phyloP scores from a whole-genome alignment of 306 rosid species.

The Vigna angularis region DNA sequence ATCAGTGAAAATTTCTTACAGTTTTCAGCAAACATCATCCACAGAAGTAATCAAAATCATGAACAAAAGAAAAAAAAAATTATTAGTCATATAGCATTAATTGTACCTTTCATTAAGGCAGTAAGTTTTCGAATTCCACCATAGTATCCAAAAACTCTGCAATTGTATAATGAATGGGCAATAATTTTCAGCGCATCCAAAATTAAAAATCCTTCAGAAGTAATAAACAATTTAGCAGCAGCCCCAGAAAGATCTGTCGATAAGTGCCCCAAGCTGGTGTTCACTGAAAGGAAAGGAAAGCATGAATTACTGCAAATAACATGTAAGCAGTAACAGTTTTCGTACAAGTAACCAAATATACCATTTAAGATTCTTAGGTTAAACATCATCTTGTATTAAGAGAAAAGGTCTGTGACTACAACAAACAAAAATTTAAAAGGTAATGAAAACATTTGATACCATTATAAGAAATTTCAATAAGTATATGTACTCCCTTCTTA shows the following conservation, averaged over 20 bases:
- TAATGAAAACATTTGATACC: conserved; percentile 24
- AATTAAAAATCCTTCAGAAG: conserved; percentile 78
- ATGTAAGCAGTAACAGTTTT: conserved; percentile 27
- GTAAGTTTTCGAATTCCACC: conserved; percentile 92
- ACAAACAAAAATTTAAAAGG: conserved; percentile 29
- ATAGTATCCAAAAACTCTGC: conserved; percentile 89
- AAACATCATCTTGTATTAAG: conserved; percentile 23
- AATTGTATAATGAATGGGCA: conserved; percentile 82
- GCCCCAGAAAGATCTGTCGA: conserved; percentile 67
- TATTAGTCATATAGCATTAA: conserved; percentile 3
- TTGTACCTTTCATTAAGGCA: conserved; percentile 92
- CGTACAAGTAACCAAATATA: conserved; percentile 17
- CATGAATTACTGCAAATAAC: conserved; percentile 44
- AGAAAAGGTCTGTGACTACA: conserved; percentile 33
- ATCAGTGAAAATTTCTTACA: conserved; percentile 3
- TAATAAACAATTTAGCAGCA: conserved; percentile 63
- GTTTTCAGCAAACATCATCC: conserved; percentile 27
- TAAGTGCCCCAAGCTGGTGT: conserved; percentile 56
- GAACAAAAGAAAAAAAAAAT: neutral
- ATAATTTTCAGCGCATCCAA: conserved; percentile 81
- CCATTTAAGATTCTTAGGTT: conserved; percentile 1
- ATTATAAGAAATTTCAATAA: conserved; percentile 28
- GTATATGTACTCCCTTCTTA: conserved; percentile 18
- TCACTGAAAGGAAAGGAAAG: conserved; percentile 64
- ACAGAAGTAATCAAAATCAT: conserved; percentile 31